Percentiles rank a stretch among this genome's conserved stretches.
Evolutionary conservation across 164 flowering plant genomes (phyloP).

Genomic region (Amborella trichopoda): DNA sequence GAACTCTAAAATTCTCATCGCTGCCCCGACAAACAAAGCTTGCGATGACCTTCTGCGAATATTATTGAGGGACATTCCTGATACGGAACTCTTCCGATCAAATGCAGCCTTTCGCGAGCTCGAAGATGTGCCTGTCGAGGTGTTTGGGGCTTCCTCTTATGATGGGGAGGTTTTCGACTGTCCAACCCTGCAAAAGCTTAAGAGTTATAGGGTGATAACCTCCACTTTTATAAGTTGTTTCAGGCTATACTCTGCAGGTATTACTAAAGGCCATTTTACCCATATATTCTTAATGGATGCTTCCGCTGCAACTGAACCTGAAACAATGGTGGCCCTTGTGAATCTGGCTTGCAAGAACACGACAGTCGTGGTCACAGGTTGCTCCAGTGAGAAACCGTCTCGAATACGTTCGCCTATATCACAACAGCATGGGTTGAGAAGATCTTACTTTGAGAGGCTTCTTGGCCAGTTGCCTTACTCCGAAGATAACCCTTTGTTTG

Average conservation of each 20-base stretch:
- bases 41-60: slow-evolving; percentile 23
- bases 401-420: slow-evolving; percentile 26
- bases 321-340: slow-evolving; percentile 21
- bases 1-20: slow-evolving; percentile 16
- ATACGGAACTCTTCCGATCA: slow-evolving; percentile 24
- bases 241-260: slow-evolving; percentile 22
- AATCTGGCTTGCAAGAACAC: slow-evolving; percentile 23
- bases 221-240: slow-evolving; percentile 35
- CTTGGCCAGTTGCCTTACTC: slow-evolving; percentile 9
- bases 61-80: slow-evolving; percentile 17
- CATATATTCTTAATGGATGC: slow-evolving; percentile 40
- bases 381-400: slow-evolving; percentile 6
- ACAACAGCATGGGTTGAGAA: slow-evolving; percentile 16
- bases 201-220: slow-evolving; percentile 16
- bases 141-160: slow-evolving; percentile 19
- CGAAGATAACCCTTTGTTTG: slow-evolving; percentile 7
- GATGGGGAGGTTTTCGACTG: slow-evolving; percentile 27
- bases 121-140: slow-evolving; percentile 26
- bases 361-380: slow-evolving; percentile 28
- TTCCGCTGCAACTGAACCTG: slow-evolving; percentile 35
- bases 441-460: slow-evolving; percentile 34
- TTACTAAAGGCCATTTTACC: slow-evolving; percentile 31
- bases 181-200: slow-evolving; percentile 19
- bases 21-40: slow-evolving; percentile 21
- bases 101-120: slow-evolving; percentile 37